Percentiles rank a stretch among this genome's conserved stretches.
Conservation (phyloP, 2,329 filamentous ascomycete genomes). For the Sporothrix sp. region DNA sequence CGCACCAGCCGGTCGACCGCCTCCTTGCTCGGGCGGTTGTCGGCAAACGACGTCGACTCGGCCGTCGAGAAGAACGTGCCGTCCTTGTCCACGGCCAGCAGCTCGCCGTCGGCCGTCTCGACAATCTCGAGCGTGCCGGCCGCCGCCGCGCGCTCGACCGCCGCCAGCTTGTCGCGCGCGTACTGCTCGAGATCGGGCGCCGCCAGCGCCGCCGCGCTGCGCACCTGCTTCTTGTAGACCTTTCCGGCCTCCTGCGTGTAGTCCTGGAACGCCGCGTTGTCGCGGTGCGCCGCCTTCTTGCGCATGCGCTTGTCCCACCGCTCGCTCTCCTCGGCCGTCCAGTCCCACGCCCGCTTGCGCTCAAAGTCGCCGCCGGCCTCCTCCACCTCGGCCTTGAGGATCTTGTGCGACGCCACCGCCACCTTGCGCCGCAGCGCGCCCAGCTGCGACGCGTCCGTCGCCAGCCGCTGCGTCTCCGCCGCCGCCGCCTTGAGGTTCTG, state of each 20-base stretch:
- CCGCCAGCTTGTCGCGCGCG: conserved; percentile 73
- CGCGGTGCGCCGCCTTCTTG: conserved; percentile 71
- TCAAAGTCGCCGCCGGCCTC: conserved; percentile 86
- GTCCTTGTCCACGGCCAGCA: conserved; percentile 86
- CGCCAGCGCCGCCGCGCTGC: conserved; percentile 48
- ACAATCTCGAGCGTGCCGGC: conserved; percentile 84
- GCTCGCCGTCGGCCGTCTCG: conserved; percentile 88
- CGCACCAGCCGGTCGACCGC: conserved; percentile 80
- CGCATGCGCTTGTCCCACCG: conserved; percentile 84
- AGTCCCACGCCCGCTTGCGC: conserved; percentile 96
- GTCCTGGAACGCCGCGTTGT: conserved; percentile 84
- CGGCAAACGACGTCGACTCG: conserved; percentile 68
- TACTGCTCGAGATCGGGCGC: conserved; percentile 74
- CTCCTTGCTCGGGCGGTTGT: conserved; percentile 79
- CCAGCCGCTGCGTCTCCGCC: conserved; percentile 68
- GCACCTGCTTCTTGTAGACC: conserved; percentile 82
- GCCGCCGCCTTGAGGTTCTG: conserved; percentile 77
- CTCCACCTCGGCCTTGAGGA: conserved; percentile 84
- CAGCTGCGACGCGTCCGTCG: conserved; percentile 67
- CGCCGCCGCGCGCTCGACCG: conserved; percentile 74
- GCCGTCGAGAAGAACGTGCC: conserved; percentile 86
- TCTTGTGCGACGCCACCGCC: conserved; percentile 81
- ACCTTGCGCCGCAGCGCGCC: conserved; percentile 73
- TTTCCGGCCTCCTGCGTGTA: conserved; percentile 82
- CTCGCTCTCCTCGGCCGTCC: conserved; percentile 91